These are phyloP conservation scores for Suillus spraguei DNA, from an alignment of 768 basidiomycete species.

Conservation along the genomic window DNA sequence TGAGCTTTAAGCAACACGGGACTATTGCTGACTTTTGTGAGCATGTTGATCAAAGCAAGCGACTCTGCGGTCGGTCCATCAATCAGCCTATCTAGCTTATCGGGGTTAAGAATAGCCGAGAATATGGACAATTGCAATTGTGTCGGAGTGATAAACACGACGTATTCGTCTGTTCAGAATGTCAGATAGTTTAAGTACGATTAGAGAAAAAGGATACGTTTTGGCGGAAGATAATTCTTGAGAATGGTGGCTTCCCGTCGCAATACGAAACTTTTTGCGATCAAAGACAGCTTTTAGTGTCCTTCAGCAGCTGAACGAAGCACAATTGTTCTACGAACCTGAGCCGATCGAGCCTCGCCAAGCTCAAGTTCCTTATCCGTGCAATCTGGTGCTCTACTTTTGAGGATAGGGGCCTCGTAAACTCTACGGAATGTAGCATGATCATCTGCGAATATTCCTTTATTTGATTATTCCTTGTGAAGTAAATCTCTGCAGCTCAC, in stretches of 20 bases:
- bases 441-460: slow-evolving; percentile 52
- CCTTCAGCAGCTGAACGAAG: slow-evolving; percentile 1
- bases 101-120: slow-evolving; percentile 69
- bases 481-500: slow-evolving; percentile 38
- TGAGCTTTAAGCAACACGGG: slow-evolving; percentile 86
- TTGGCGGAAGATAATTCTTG: slow-evolving; percentile 86
- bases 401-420: slow-evolving; percentile 87
- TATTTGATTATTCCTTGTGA: slow-evolving; percentile 4
- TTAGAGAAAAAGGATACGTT: slow-evolving; percentile 54
- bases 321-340: slow-evolving; percentile 47
- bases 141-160: slow-evolving; percentile 95
- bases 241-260: slow-evolving; percentile 85
- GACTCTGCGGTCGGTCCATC: slow-evolving; percentile 76
- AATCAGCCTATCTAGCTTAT: slow-evolving; percentile 67
- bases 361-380: slow-evolving; percentile 70
- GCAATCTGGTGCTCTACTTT: slow-evolving; percentile 79
- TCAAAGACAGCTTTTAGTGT: slow-evolving; percentile 56
- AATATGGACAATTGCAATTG: slow-evolving; percentile 82
- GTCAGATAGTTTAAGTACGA: slow-evolving; percentile 8
- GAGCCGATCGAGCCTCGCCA: slow-evolving; percentile 75
- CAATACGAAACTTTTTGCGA: slow-evolving; percentile 89
- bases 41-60: slow-evolving; percentile 73
- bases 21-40: slow-evolving; percentile 93
- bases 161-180: slow-evolving; percentile 79
- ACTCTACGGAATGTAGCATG: slow-evolving; percentile 75